Evolutionary conservation across 345 rosid species (phyloP).

Genomic region (Rhodamnia rubescens): DNA sequence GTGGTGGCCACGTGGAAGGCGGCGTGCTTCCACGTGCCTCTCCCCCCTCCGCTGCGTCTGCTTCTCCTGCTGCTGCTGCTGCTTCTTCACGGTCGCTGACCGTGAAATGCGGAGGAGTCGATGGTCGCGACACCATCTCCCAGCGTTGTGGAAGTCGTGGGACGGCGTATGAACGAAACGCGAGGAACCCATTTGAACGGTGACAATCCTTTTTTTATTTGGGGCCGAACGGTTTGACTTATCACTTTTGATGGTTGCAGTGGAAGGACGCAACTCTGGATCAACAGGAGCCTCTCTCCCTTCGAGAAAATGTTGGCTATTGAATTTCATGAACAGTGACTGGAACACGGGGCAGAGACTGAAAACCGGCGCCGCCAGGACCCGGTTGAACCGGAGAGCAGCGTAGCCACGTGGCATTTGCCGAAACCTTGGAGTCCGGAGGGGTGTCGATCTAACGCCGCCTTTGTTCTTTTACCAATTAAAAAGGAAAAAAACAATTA

Average conservation of each 20-base stretch:
- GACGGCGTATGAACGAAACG: background rate
- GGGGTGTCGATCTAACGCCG: background rate
- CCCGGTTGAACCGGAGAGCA: background rate
- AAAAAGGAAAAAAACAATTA: background rate
- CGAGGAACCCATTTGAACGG: background rate
- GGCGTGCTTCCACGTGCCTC: conserved; percentile 48
- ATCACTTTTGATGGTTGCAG: background rate
- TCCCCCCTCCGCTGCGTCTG: conserved; percentile 4
- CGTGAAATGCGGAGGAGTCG: background rate
- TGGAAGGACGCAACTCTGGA: background rate
- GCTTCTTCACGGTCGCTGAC: background rate
- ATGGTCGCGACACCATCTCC: background rate
- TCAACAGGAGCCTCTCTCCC: background rate
- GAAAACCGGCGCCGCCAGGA: background rate
- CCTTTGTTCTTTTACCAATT: background rate
- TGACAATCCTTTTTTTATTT: background rate
- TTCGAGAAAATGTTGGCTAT: background rate
- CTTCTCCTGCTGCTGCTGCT: conserved; percentile 5
- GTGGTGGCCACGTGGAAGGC: conserved; percentile 50
- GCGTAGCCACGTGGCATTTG: background rate
- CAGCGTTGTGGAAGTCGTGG: background rate
- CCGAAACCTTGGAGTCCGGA: background rate
- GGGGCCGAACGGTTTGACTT: background rate
- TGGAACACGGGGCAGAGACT: background rate
- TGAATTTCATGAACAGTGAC: background rate